Evolutionary conservation across 2,329 filamentous ascomycete species (phyloP).

Genomic region (Pseudogymnoascus sp.): DNA sequence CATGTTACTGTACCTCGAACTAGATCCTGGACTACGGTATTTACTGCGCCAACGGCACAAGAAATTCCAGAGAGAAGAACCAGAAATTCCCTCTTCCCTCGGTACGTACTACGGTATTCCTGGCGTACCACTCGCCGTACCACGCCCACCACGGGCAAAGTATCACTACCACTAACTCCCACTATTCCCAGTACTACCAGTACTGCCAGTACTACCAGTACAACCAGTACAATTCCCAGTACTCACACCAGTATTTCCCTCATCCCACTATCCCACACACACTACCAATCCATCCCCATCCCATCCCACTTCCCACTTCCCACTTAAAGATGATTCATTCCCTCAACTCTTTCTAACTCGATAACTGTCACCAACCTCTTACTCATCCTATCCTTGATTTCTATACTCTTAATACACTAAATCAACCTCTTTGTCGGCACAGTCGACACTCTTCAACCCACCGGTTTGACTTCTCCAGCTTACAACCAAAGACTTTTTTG

Average conservation of each 20-base stretch:
- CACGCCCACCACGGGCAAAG: not conserved
- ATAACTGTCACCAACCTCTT: not conserved
- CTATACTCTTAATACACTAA: slow-evolving; percentile 5
- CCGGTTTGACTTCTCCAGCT: slow-evolving; percentile 4
- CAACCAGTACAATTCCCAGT: not conserved
- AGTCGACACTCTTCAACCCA: not conserved
- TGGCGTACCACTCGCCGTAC: not conserved
- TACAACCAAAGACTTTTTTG: slow-evolving; percentile 3
- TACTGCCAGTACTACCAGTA: not conserved
- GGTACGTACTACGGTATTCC: slow-evolving; percentile 3
- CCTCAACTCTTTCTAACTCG: not conserved
- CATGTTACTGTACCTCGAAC: not conserved
- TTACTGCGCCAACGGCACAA: slow-evolving; percentile 3
- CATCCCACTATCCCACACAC: slow-evolving; percentile 1
- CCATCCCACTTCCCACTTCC: not conserved
- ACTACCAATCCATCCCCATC: not conserved
- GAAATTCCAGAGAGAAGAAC: not conserved
- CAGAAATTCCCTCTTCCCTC: not conserved
- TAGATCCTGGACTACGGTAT: too few species aligned
- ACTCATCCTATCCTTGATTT: not conserved
- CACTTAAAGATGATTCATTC: slow-evolving; percentile 9
- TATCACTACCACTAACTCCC: not conserved
- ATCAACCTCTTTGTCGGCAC: not conserved
- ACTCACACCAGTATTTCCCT: not conserved
- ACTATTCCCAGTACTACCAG: not conserved